Evolutionary conservation across 2,329 filamentous ascomycete species (phyloP).

Genomic region (Ascochyta koolunga): DNA sequence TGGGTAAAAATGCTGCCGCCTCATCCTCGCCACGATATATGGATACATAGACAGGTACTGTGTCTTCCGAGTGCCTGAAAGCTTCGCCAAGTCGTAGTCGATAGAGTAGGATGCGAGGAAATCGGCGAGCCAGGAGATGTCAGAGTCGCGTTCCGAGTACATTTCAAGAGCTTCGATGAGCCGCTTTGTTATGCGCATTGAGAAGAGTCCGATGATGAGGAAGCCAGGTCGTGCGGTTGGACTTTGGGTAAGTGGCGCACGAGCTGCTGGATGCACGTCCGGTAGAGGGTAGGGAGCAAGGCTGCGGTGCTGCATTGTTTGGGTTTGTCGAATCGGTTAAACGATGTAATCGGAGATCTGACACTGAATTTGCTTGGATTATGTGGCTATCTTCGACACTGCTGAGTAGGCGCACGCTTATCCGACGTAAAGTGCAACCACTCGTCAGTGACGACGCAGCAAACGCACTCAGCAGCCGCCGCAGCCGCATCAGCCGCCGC

Average conservation of each 20-base stretch:
- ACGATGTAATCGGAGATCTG: not conserved
- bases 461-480: not conserved
- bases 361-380: not conserved
- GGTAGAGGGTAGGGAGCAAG: not conserved
- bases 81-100: slow-evolving; percentile 24
- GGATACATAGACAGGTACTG: slow-evolving; percentile 26
- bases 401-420: not conserved
- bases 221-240: slow-evolving; percentile 1
- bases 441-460: not conserved
- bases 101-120: slow-evolving; percentile 25
- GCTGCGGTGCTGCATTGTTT: not conserved
- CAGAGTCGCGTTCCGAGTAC: slow-evolving; percentile 20
- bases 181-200: slow-evolving; percentile 25
- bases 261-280: not conserved
- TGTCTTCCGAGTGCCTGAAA: slow-evolving; percentile 18
- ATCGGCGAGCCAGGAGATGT: slow-evolving; percentile 27
- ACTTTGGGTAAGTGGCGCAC: not conserved
- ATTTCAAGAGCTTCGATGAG: slow-evolving; percentile 23
- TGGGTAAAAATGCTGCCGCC: slow-evolving; percentile 28
- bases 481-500: not conserved
- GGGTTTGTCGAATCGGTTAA: too few relatives aligned
- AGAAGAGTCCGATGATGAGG: slow-evolving; percentile 35
- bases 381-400: not conserved
- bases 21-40: slow-evolving; percentile 28
- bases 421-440: not conserved